Percentiles rank a stretch among this genome's conserved stretches.
phyloP scores from a whole-genome alignment of 2,329 filamentous ascomycete genomes.

The Talaromyces sp. region DNA sequence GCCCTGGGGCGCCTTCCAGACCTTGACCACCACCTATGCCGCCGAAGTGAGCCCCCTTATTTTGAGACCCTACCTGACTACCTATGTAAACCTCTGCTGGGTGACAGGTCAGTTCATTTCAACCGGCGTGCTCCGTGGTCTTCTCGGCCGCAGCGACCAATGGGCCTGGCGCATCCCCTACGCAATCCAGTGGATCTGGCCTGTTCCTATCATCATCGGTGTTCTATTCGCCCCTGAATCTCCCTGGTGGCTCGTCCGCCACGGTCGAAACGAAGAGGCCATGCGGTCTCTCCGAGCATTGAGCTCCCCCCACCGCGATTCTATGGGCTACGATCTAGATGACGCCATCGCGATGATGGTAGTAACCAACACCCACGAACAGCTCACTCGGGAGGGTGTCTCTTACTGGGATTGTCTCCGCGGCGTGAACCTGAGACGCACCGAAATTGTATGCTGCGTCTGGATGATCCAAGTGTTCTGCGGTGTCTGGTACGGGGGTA shows the following conservation, averaged over 20 bases:
- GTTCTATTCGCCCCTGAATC: constrained; percentile 51
- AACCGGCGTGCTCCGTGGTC: constrained; percentile 48
- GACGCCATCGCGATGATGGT: constrained; percentile 57
- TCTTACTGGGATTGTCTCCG: constrained; percentile 34
- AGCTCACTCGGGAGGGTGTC: constrained; percentile 25
- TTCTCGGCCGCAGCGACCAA: constrained; percentile 40
- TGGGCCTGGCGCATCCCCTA: constrained; percentile 55
- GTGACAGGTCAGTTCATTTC: constrained; percentile 57
- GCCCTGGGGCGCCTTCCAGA: constrained; percentile 57
- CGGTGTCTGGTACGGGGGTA: constrained; percentile 31
- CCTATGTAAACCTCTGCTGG: constrained; percentile 59
- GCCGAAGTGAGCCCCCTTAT: constrained; percentile 50
- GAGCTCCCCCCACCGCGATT: constrained; percentile 21
- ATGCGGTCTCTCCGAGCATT: constrained; percentile 42
- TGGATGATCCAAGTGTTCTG: constrained; percentile 37
- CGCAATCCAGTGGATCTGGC: constrained; percentile 55
- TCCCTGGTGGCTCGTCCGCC: constrained; percentile 53
- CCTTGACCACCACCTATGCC: constrained; percentile 54
- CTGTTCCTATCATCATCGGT: constrained; percentile 46
- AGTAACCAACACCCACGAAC: constrained; percentile 51
- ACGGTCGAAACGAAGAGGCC: constrained; percentile 43
- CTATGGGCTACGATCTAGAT: constrained; percentile 41
- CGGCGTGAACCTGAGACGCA: constrained; percentile 38
- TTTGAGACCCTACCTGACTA: constrained; percentile 54
- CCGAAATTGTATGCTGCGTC: constrained; percentile 41